phyloP scores from a whole-genome alignment of 306 rosid genomes.

The Cotoneaster glaucophyllus region DNA sequence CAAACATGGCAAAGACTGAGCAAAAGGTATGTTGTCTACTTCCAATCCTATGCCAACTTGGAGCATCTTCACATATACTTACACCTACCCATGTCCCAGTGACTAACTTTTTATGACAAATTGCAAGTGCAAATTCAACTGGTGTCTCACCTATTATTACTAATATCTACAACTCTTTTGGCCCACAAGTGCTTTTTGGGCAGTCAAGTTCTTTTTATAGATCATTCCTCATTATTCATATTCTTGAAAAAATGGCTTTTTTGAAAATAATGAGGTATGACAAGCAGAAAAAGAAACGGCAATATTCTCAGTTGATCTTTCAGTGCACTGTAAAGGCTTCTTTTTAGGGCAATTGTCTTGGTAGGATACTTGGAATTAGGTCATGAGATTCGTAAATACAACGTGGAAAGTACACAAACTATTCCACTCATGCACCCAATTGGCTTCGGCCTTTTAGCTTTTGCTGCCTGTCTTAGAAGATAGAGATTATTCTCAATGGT shows the following conservation, averaged over 20 bases:
- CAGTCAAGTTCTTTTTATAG: neutral
- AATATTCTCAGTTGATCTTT: neutral
- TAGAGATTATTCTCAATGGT: too few species aligned
- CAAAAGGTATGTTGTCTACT: constrained; percentile 12
- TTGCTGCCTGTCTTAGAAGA: neutral
- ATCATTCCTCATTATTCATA: constrained; percentile 10
- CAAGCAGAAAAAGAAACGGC: constrained; percentile 3
- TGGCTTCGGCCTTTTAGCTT: neutral
- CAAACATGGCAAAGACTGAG: neutral
- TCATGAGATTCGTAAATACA: neutral
- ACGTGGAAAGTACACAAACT: constrained; percentile 4
- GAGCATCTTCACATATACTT: too few species aligned
- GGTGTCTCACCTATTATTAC: neutral
- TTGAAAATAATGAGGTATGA: constrained; percentile 1
- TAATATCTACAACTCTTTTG: neutral
- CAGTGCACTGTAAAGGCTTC: neutral
- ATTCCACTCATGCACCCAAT: constrained; percentile 15
- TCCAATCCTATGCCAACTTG: neutral
- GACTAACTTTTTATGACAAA: neutral
- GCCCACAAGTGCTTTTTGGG: constrained; percentile 6
- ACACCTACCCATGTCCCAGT: neutral
- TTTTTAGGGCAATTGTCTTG: neutral
- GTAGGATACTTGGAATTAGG: constrained; percentile 14
- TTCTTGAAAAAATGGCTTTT: constrained; percentile 1
- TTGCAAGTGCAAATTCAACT: neutral